Evolutionary conservation across 169 alveolate genomes (phyloP).

Genomic region (Eimeria acervulina): DNA sequence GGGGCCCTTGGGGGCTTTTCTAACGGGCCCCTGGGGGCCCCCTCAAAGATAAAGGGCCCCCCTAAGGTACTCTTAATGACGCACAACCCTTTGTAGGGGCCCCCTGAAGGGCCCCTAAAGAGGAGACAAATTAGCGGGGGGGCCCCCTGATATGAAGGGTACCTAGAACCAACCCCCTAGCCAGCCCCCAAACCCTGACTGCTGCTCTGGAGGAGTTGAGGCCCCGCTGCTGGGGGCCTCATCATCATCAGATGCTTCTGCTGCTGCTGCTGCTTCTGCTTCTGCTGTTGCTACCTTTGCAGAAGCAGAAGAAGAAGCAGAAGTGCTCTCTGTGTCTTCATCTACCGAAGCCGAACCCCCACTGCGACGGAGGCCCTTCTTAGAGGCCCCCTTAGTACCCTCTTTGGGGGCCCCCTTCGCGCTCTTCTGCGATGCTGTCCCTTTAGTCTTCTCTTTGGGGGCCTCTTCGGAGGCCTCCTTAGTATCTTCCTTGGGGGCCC

Average conservation of each 20-base stretch:
- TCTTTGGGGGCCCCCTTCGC: not conserved
- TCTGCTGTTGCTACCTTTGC: not conserved
- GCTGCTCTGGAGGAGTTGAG: conserved; percentile 16
- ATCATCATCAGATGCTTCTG: not conserved
- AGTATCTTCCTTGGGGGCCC: too few species aligned
- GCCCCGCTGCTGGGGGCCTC: conserved; percentile 21
- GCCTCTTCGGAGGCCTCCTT: not conserved
- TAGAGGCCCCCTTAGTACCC: not conserved
- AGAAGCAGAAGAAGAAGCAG: not conserved
- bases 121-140: too few species aligned
- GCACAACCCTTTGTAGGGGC: too few species aligned
- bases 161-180: conserved; percentile 1
- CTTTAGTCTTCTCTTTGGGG: not conserved
- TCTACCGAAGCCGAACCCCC: not conserved
- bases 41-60: not conserved
- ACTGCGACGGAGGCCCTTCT: not conserved
- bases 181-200: not conserved
- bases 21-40: too few species aligned
- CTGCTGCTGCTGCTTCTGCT: conserved; percentile 33
- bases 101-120: too few species aligned
- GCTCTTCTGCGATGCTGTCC: not conserved
- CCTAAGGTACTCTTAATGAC: too few species aligned
- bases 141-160: too few species aligned
- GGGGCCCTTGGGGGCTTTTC: too few species aligned
- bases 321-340: not conserved